Percentiles rank a stretch among this genome's conserved stretches.
Evolutionary conservation across 108 stramenopile genomes (phyloP).

Genomic region (Mediolabrus comicus): DNA sequence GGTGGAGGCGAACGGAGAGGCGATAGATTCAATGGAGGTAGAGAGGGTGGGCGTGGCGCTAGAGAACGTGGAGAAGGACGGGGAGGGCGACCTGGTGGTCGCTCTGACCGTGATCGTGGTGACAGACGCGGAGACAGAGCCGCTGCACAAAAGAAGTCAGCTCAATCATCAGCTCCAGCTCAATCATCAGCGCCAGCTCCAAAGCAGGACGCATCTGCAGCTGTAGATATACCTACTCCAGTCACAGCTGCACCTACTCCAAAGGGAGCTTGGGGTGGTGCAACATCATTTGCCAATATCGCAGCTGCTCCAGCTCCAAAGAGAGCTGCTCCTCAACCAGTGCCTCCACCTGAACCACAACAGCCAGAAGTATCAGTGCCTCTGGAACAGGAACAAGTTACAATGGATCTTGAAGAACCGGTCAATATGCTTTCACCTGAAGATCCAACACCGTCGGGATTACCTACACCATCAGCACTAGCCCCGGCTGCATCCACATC

Average conservation of each 20-base stretch:
- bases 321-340: slow-evolving; percentile 23
- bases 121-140: slow-evolving; percentile 14
- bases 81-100: slow-evolving; percentile 35
- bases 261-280: slow-evolving; percentile 75
- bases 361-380: slow-evolving; percentile 16
- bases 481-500: slow-evolving; percentile 28
- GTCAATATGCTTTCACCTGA: slow-evolving; percentile 13
- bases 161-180: neutral
- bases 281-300: slow-evolving; percentile 23
- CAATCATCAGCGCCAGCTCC: slow-evolving; percentile 23
- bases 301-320: slow-evolving; percentile 12
- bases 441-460: slow-evolving; percentile 62
- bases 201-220: slow-evolving; percentile 23
- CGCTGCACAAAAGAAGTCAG: neutral
- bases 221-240: slow-evolving; percentile 47
- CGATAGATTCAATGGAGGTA: slow-evolving; percentile 19
- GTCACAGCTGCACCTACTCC: slow-evolving; percentile 47
- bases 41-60: slow-evolving; percentile 39
- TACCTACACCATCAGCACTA: slow-evolving; percentile 18
- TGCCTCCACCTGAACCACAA: slow-evolving; percentile 4
- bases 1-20: slow-evolving; percentile 7
- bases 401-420: slow-evolving; percentile 40
- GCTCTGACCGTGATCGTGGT: slow-evolving; percentile 18
- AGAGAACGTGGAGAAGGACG: slow-evolving; percentile 37
- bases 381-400: slow-evolving; percentile 19